These are phyloP conservation scores for Yamadazyma insecticola DNA, from an alignment of 805 yeast species.

Conservation along the genomic window DNA sequence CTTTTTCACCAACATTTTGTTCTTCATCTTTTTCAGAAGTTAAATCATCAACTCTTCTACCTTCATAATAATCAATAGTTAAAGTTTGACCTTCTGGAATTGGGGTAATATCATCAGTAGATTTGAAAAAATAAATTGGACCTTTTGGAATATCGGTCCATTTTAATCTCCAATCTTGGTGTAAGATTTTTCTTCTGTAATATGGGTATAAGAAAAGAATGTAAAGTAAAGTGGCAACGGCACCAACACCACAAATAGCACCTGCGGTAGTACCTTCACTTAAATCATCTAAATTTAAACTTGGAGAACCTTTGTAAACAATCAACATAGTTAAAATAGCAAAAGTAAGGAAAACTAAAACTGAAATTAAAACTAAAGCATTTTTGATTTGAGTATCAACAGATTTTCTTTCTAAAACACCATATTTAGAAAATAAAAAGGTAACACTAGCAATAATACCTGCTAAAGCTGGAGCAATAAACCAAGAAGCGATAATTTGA, in stretches of 20 bases:
- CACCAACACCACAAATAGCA: conserved; percentile 62
- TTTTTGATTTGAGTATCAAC: conserved; percentile 39
- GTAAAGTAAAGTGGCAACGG: conserved; percentile 49
- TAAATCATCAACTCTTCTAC: conserved; percentile 41
- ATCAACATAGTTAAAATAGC: conserved; percentile 68
- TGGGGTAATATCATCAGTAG: conserved; percentile 60
- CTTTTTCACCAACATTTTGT: conserved; percentile 7
- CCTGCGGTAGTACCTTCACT: conserved; percentile 51
- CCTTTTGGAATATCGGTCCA: conserved; percentile 56
- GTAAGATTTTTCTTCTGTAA: conserved; percentile 54
- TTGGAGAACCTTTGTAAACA: conserved; percentile 79
- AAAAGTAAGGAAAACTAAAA: conserved; percentile 56
- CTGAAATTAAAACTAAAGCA: conserved; percentile 56
- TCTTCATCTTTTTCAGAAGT: conserved; percentile 11
- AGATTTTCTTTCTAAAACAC: conserved; percentile 56
- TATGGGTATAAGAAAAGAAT: conserved; percentile 55
- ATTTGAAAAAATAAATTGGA: conserved; percentile 49
- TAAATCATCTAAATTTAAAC: conserved; percentile 50
- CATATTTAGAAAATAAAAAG: conserved; percentile 55
- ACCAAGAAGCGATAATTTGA: conserved; percentile 76
- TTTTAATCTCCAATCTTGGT: conserved; percentile 63
- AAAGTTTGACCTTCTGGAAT: conserved; percentile 54
- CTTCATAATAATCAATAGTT: conserved; percentile 61
- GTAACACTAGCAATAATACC: conserved; percentile 57
- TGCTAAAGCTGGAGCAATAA: conserved; percentile 69